Evolutionary conservation across 75 land plant genomes (phyloP).

Genomic region (Cupressus sempervirens): DNA sequence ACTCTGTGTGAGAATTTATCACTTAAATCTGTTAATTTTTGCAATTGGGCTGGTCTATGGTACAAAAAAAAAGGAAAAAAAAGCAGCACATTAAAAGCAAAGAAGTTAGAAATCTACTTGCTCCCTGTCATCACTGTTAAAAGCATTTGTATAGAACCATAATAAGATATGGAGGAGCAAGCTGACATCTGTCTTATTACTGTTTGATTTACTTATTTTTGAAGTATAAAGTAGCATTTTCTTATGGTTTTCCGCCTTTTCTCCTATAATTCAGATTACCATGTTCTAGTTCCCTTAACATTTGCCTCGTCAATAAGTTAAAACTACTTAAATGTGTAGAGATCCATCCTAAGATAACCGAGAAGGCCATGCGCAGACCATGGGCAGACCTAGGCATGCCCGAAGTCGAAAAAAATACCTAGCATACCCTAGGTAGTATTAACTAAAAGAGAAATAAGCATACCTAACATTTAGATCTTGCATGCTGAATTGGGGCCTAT

Average conservation of each 20-base stretch:
- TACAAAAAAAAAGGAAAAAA: not conserved
- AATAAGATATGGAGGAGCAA: not conserved
- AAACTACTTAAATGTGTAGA: not conserved
- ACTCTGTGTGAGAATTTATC: slow-evolving; percentile 50
- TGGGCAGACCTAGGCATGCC: not conserved
- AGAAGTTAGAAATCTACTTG: not conserved
- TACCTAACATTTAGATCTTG: no score
- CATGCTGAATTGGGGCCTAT: no score
- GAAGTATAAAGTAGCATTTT: not conserved
- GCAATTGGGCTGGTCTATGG: not conserved
- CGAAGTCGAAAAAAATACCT: not conserved
- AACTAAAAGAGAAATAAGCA: not conserved
- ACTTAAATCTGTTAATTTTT: not conserved
- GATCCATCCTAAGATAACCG: not conserved
- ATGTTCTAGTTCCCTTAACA: not conserved
- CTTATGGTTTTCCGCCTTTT: not conserved
- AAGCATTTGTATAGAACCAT: not conserved
- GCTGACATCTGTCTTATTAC: not conserved
- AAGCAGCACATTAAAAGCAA: not conserved
- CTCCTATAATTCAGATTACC: not conserved
- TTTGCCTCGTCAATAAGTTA: not conserved
- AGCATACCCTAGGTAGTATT: not conserved
- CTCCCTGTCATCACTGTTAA: not conserved
- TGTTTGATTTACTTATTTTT: not conserved
- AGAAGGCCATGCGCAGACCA: not conserved